phyloP scores from a whole-genome alignment of 2,329 filamentous ascomycete genomes.

The Microcyclospora tardicrescens region DNA sequence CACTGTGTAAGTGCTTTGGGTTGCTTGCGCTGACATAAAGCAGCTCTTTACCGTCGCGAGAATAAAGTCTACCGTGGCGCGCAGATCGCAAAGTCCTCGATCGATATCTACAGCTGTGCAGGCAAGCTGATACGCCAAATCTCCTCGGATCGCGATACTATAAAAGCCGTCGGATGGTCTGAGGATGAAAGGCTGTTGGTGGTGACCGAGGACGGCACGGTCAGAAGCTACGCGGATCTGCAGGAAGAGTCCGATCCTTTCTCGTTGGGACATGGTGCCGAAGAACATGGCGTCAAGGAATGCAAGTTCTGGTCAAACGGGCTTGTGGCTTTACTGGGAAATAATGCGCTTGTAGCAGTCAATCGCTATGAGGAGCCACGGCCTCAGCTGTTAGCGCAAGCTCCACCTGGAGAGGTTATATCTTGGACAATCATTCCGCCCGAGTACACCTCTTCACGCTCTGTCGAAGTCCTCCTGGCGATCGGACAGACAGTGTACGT shows the following conservation, averaged over 20 bases:
- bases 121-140: slow-evolving; percentile 58
- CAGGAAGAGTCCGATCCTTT: slow-evolving; percentile 93
- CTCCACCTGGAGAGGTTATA: slow-evolving; percentile 65
- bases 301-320: slow-evolving; percentile 85
- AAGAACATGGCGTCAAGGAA: slow-evolving; percentile 74
- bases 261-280: slow-evolving; percentile 73
- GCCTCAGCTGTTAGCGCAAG: slow-evolving; percentile 64
- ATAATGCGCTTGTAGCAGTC: slow-evolving; percentile 80
- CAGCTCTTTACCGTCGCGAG: slow-evolving; percentile 82
- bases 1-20: slow-evolving; percentile 4
- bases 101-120: slow-evolving; percentile 88
- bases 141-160: slow-evolving; percentile 76
- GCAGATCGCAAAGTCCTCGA: slow-evolving; percentile 62
- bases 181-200: slow-evolving; percentile 87
- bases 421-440: slow-evolving; percentile 87
- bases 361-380: slow-evolving; percentile 81
- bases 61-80: slow-evolving; percentile 67
- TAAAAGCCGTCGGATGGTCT: slow-evolving; percentile 88
- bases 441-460: slow-evolving; percentile 75
- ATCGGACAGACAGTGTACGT: slow-evolving; percentile 75
- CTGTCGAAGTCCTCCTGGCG: slow-evolving; percentile 82
- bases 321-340: slow-evolving; percentile 82
- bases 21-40: slow-evolving; percentile 11
- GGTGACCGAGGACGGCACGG: slow-evolving; percentile 76
- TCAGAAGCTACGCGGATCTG: slow-evolving; percentile 81